A percentile compares a stretch with the other conserved stretches of the same genome.
Conservation (phyloP, 306 rosid species). For the Rosa lucieae region DNA sequence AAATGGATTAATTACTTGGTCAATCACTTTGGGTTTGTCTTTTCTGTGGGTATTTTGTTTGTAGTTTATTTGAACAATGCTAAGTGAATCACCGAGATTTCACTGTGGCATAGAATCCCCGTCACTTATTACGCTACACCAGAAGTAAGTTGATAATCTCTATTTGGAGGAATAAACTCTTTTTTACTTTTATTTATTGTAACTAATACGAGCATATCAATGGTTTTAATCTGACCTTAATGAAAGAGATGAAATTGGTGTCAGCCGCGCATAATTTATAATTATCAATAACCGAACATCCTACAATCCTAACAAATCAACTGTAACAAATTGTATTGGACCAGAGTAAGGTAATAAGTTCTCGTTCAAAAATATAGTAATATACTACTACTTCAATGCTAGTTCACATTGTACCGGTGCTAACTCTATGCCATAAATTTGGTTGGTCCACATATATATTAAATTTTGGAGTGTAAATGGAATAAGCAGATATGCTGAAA, state of each 20-base stretch:
- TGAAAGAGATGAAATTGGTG: too few relatives aligned
- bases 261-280: too few relatives aligned
- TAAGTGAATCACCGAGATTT: background rate
- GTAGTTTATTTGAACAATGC: background rate
- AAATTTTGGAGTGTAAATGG: background rate
- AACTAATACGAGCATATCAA: too few relatives aligned
- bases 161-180: too few relatives aligned
- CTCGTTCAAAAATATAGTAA: background rate
- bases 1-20: background rate
- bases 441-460: background rate
- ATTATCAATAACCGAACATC: background rate
- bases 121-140: background rate
- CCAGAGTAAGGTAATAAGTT: background rate
- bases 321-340: background rate
- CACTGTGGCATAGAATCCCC: background rate
- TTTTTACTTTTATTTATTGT: too few relatives aligned
- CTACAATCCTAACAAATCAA: background rate
- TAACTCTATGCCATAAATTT: background rate
- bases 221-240: too few relatives aligned
- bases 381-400: background rate
- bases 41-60: background rate
- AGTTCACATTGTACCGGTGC: background rate
- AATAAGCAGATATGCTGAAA: background rate
- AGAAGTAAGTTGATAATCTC: too few relatives aligned
- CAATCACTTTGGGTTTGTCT: background rate